These are phyloP conservation scores for Paraleonurus japonicus DNA, from an alignment of 257 asterid genomes.

Conservation along the genomic window DNA sequence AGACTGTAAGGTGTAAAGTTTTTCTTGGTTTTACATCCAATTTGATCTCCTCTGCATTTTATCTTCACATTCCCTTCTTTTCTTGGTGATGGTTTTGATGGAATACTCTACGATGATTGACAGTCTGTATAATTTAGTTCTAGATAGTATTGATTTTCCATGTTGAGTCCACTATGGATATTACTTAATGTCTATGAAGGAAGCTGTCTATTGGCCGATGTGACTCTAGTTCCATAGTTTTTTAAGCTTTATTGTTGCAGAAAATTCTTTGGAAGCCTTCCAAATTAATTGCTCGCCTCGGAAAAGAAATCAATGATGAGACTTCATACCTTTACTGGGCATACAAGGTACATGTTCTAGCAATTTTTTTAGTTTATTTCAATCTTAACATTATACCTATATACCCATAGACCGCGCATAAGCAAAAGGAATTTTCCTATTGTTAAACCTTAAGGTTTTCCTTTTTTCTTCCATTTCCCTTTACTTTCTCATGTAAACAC, in stretches of 20 bases:
- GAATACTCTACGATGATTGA: slow-evolving; percentile 11
- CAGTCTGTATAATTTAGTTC: not conserved
- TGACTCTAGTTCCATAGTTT: slow-evolving; percentile 12
- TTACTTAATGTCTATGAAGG: not conserved
- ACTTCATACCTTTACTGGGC: slow-evolving; percentile 94
- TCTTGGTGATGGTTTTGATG: not conserved
- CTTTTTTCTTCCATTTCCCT: not conserved
- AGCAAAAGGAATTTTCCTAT: not conserved
- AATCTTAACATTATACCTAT: not conserved
- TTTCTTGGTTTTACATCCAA: slow-evolving; percentile 94
- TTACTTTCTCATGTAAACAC: not conserved
- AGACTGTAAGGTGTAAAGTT: slow-evolving; percentile 73
- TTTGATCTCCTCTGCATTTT: slow-evolving; percentile 74
- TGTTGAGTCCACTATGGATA: not conserved
- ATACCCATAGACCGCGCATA: not conserved
- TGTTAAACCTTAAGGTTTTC: no score
- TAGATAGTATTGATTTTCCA: not conserved
- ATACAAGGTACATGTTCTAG: slow-evolving; percentile 52
- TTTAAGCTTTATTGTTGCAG: slow-evolving; percentile 39
- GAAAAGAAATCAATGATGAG: slow-evolving; percentile 77
- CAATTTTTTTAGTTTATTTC: not conserved
- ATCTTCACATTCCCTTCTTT: not conserved
- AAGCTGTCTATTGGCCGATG: not conserved
- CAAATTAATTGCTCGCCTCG: slow-evolving; percentile 83
- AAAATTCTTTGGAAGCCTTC: slow-evolving; percentile 86